These are phyloP conservation scores for Spencermartinsiella ligniputridi DNA, from an alignment of 1,139 yeast species.

Conservation along the genomic window DNA sequence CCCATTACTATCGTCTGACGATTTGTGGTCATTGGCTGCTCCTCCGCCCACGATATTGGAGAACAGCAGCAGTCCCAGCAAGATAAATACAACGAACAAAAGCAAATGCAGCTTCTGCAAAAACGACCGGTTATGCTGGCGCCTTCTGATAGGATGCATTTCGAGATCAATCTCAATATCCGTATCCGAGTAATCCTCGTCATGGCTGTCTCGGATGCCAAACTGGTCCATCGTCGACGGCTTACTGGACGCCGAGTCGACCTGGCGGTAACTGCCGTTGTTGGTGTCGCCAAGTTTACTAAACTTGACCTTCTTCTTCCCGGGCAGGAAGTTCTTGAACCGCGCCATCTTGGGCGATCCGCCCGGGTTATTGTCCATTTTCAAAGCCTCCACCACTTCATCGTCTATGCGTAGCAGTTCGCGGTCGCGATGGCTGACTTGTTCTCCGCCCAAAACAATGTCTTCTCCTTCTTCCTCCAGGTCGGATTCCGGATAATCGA, in stretches of 20 bases:
- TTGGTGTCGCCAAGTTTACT: background rate
- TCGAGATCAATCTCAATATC: constrained; percentile 25
- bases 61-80: constrained; percentile 17
- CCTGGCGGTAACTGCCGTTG: constrained; percentile 6
- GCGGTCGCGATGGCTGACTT: constrained; percentile 25
- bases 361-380: constrained; percentile 11
- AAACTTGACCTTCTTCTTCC: constrained; percentile 15
- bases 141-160: constrained; percentile 19
- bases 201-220: constrained; percentile 7
- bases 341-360: constrained; percentile 6
- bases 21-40: background rate
- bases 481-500: constrained; percentile 25
- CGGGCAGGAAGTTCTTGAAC: constrained; percentile 15
- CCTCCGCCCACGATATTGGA: constrained; percentile 14
- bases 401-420: constrained; percentile 29
- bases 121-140: constrained; percentile 10
- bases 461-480: constrained; percentile 26
- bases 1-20: background rate
- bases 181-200: constrained; percentile 17
- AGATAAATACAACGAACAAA: constrained; percentile 13
- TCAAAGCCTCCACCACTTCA: constrained; percentile 24
- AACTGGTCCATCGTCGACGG: constrained; percentile 13
- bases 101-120: constrained; percentile 17
- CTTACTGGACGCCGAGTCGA: background rate
- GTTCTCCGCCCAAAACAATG: constrained; percentile 23